Evolutionary conservation across 768 basidiomycete genomes (phyloP), one percentile per base, ranked within the genome.

Genomic region (Leccinum aurantiacum): DNA sequence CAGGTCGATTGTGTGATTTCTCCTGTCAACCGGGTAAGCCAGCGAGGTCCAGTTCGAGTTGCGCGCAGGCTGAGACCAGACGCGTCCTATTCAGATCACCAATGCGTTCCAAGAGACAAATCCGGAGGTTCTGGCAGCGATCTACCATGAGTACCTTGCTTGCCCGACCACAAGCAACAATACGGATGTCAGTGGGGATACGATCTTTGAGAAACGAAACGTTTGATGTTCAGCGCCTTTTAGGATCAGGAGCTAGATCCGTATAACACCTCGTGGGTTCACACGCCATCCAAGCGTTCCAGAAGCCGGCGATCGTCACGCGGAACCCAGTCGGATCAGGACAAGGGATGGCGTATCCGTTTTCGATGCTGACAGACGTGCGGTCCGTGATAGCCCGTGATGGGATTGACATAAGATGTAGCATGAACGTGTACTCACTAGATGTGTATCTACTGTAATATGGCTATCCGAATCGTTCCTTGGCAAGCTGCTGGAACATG

Each of bases 401-500:
- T 41, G 38, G 38, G 13, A 33, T 33, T 13, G 33, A 13, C 41
- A 54, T 10, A n/a, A 8, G 19, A 54, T 53, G 22, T 33, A 51
- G 44, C 46, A 53, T 60, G 25, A 44, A 49, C 7, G 17, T 46
- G 53, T 63, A 61, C 69, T 68, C 51, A 65, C 68, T 54, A 31
- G 17, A 11, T 11, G 54, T 13, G 66, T 61, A 55, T 57, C 49
- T 38, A n/a, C 22, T 11, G 5, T 15, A 27, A 10, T 59, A 54
- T 44, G 22, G 46, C 82, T 73, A 93, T 31, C 93, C 93, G 65
- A 91, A 96, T 58, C 90, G 79, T 68, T 90, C 82, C 71, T 90
- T 93, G n/a, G 94, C 95, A 70, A 96, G 76, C 64, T 89, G 86
- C 75, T 91, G 91, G 74, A 97, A 94, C 93, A 95, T 95, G 59